phyloP scores from a whole-genome alignment of 805 yeast species.

The Cyberlindnera veronae region DNA sequence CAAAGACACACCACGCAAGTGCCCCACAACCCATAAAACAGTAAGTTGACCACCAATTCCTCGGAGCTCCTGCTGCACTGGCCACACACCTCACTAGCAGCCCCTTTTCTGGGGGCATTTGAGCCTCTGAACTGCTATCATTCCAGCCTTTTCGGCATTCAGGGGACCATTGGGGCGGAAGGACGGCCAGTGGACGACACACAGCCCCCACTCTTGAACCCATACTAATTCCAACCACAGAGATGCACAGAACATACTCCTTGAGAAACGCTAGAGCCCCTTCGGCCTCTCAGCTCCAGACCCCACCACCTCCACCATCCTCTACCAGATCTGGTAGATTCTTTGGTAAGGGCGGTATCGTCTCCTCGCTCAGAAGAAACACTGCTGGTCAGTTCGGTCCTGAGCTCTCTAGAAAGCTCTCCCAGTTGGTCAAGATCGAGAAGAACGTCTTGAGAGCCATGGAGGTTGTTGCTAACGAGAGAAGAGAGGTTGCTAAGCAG shows the following conservation, averaged over 20 bases:
- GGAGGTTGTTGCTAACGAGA: slow-evolving; percentile 72
- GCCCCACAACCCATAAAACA: neutral
- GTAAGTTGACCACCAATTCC: neutral
- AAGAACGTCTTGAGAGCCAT: slow-evolving; percentile 77
- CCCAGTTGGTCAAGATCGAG: slow-evolving; percentile 75
- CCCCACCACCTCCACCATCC: slow-evolving; percentile 94
- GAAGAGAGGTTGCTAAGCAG: slow-evolving; percentile 80
- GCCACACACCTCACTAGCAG: neutral
- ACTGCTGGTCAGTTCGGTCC: slow-evolving; percentile 82
- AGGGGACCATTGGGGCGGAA: no score
- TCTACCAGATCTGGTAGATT: slow-evolving; percentile 79
- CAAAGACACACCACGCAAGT: neutral
- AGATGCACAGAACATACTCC: slow-evolving; percentile 97
- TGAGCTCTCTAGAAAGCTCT: slow-evolving; percentile 69
- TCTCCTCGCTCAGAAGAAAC: slow-evolving; percentile 59
- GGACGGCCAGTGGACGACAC: no score
- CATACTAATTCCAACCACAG: slow-evolving; percentile 12
- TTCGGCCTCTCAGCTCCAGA: slow-evolving; percentile 90
- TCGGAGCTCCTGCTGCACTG: neutral
- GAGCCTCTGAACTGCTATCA: neutral
- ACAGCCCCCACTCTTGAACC: no score
- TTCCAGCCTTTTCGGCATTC: no score
- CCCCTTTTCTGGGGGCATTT: neutral
- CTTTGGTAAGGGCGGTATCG: slow-evolving; percentile 75
- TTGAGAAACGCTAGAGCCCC: slow-evolving; percentile 95